These are phyloP conservation scores for Bipolaris cookei DNA, from an alignment of 2,329 filamentous ascomycete genomes.

Conservation along the genomic window DNA sequence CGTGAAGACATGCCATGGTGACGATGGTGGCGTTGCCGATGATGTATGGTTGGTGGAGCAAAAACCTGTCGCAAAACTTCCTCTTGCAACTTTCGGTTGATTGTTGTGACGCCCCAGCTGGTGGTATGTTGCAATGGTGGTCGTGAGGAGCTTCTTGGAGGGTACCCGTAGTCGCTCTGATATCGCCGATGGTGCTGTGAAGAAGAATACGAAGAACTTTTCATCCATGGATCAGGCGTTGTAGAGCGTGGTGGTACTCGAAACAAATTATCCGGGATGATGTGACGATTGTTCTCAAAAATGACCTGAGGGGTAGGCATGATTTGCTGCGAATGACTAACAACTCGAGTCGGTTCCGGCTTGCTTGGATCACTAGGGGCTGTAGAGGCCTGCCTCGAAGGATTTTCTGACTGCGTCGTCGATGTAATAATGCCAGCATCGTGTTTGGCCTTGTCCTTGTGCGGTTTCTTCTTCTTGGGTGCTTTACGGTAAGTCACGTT, in stretches of 20 bases:
- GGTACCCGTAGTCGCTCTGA: constrained; percentile 42
- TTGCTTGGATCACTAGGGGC: constrained; percentile 15
- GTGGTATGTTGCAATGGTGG: constrained; percentile 57
- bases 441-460: constrained; percentile 37
- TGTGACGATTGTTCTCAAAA: constrained; percentile 92
- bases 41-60: constrained; percentile 79
- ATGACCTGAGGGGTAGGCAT: constrained; percentile 85
- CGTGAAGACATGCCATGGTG: constrained; percentile 67
- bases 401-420: constrained; percentile 24
- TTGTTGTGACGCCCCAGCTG: constrained; percentile 87
- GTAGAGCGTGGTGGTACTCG: constrained; percentile 60
- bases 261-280: constrained; percentile 84
- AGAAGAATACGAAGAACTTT: constrained; percentile 36
- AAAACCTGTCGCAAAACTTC: constrained; percentile 94
- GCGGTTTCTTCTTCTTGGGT: constrained; percentile 64
- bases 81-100: constrained; percentile 86
- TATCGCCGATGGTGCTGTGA: constrained; percentile 46
- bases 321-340: constrained; percentile 78
- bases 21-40: constrained; percentile 74
- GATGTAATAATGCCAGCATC: constrained; percentile 25
- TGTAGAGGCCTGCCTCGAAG: constrained; percentile 26
- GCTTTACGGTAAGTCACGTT: constrained; percentile 95
- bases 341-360: constrained; percentile 53
- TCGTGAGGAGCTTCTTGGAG: constrained; percentile 35
- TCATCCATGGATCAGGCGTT: constrained; percentile 47